phyloP scores from a whole-genome alignment of 345 rosid genomes.

The Camelina hispida region DNA sequence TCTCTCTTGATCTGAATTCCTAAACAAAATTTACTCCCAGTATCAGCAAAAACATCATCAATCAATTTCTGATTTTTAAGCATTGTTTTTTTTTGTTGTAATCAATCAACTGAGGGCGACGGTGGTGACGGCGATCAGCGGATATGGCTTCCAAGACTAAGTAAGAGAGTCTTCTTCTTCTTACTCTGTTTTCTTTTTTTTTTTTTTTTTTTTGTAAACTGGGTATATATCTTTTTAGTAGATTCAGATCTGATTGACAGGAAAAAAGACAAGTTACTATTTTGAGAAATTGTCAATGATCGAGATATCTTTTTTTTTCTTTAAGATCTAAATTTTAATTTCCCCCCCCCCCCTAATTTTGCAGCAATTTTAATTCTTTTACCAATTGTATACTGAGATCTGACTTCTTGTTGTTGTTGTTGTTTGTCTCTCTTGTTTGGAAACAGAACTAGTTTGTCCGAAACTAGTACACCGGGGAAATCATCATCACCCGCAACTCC shows the following conservation, averaged over 20 bases:
- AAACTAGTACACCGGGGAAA: conserved; percentile 63
- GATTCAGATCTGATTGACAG: conserved; percentile 35
- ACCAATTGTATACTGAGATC: conserved; percentile 12
- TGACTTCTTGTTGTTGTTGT: too few species aligned
- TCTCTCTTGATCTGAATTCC: conserved; percentile 44
- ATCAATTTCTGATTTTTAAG: background rate
- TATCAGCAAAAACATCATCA: too few species aligned
- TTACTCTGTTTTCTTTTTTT: conserved; percentile 11
- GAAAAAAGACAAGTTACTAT: conserved; percentile 19
- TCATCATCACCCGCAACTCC: conserved; percentile 74
- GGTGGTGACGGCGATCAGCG: conserved; percentile 25
- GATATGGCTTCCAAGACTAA: conserved; percentile 46
- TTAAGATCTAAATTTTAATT: conserved; percentile 12
- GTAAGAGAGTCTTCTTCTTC: conserved; percentile 26
- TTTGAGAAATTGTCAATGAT: conserved; percentile 40
- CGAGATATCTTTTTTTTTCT: background rate
- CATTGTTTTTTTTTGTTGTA: conserved; percentile 13
- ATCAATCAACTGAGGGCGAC: background rate
- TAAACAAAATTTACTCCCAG: too few species aligned
- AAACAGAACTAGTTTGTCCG: conserved; percentile 72
- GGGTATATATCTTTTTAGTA: background rate
- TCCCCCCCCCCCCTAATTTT: background rate
- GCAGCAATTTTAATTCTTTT: background rate
- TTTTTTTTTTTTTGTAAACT: conserved; percentile 2
- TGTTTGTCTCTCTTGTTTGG: conserved; percentile 24